Percentiles rank a stretch among this genome's conserved stretches.
Conservation (phyloP, 345 rosid species). For the Bruguiera parviflora region DNA sequence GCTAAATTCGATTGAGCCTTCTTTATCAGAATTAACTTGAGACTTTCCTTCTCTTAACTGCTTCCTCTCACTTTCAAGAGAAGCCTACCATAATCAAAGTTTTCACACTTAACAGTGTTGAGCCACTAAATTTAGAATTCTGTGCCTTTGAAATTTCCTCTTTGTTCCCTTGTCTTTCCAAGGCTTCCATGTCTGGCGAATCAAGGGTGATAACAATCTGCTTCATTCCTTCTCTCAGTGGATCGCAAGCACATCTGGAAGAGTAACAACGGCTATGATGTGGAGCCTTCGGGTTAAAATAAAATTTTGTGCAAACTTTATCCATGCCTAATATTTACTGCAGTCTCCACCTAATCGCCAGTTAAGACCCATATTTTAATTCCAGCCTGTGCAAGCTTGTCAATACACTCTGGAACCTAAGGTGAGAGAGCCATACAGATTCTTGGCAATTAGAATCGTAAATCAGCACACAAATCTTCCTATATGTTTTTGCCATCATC, state of each 20-base stretch:
- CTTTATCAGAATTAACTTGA: slow-evolving; percentile 33
- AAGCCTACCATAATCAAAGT: slow-evolving; percentile 42
- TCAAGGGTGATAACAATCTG: slow-evolving; percentile 64
- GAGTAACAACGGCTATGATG: slow-evolving; percentile 14
- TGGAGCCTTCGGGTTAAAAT: background rate
- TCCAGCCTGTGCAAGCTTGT: slow-evolving; percentile 70
- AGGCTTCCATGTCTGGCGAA: slow-evolving; percentile 47
- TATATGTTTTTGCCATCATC: too few species aligned
- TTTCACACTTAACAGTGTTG: slow-evolving; percentile 13
- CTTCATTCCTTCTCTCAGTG: slow-evolving; percentile 68
- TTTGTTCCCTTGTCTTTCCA: slow-evolving; percentile 60
- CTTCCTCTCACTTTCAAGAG: slow-evolving; percentile 39
- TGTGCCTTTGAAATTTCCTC: slow-evolving; percentile 51
- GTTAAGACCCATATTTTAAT: slow-evolving; percentile 86
- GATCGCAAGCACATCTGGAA: slow-evolving; percentile 73
- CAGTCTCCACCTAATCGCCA: slow-evolving; percentile 89
- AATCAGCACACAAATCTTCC: too few species aligned
- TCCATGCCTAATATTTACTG: slow-evolving; percentile 76
- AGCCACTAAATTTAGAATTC: slow-evolving; percentile 4
- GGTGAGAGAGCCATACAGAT: background rate
- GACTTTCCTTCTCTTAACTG: slow-evolving; percentile 45
- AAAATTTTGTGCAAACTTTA: slow-evolving; percentile 5
- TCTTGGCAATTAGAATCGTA: too few species aligned
- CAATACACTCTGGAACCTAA: slow-evolving; percentile 76
- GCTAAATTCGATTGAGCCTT: slow-evolving; percentile 33